Evolutionary conservation across 768 basidiomycete genomes (phyloP).

Genomic region (Lyophyllum semitale): DNA sequence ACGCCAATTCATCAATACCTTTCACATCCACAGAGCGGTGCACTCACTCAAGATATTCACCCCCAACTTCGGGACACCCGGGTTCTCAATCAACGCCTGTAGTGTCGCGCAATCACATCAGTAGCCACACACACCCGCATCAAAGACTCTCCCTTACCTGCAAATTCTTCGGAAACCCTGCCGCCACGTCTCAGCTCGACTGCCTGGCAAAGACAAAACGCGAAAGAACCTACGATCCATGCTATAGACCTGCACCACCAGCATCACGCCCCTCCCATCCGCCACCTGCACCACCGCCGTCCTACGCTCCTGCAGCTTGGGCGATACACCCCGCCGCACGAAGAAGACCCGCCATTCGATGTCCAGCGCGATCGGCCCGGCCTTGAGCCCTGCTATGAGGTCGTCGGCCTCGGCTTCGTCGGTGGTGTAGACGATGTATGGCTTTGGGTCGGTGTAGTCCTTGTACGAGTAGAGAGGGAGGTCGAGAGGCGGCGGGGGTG

Average conservation of each 20-base stretch:
- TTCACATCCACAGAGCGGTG: not conserved
- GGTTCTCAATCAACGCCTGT: slow-evolving; percentile 33
- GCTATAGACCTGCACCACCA: slow-evolving; percentile 29
- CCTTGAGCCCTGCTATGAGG: slow-evolving; percentile 23
- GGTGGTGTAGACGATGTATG: slow-evolving; percentile 27
- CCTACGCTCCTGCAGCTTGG: slow-evolving; percentile 16
- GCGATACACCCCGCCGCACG: not conserved
- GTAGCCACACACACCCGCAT: not conserved
- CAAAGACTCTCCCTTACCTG: slow-evolving; percentile 16
- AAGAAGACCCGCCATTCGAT: slow-evolving; percentile 34
- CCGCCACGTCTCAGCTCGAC: not conserved
- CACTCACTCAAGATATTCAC: slow-evolving; percentile 34
- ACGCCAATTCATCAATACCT: not conserved
- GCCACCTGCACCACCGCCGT: slow-evolving; percentile 34
- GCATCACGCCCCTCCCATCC: slow-evolving; percentile 30
- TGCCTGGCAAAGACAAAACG: not conserved
- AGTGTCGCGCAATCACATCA: too few species aligned
- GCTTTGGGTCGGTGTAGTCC: slow-evolving; percentile 24
- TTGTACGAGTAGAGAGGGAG: slow-evolving; percentile 31
- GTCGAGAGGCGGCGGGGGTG: too few species aligned
- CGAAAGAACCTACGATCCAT: slow-evolving; percentile 28
- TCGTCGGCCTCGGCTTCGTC: slow-evolving; percentile 33
- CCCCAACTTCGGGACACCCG: slow-evolving; percentile 30
- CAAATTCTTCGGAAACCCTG: slow-evolving; percentile 32
- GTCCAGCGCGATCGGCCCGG: slow-evolving; percentile 35